These are phyloP conservation scores for Acer saccharum DNA, from an alignment of 345 rosid genomes.

Conservation along the genomic window DNA sequence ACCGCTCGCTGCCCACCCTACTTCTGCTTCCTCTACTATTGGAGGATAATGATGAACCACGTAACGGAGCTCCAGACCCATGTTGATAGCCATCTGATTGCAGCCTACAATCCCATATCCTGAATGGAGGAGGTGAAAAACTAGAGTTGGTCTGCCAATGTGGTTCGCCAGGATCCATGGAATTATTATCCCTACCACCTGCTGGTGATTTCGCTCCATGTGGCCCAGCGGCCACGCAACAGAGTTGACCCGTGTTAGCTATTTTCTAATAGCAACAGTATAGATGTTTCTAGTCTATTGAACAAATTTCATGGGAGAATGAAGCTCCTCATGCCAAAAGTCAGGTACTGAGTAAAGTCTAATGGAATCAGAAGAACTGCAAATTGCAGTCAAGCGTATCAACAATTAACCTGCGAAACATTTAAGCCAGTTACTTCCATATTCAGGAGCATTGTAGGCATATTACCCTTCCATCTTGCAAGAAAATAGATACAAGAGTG, in stretches of 20 bases:
- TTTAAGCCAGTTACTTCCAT: slow-evolving; percentile 15
- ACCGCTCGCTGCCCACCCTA: slow-evolving; percentile 47
- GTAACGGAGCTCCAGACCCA: slow-evolving; percentile 40
- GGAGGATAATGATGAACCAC: slow-evolving; percentile 46
- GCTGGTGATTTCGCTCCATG: slow-evolving; percentile 59
- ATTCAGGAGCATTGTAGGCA: slow-evolving; percentile 8
- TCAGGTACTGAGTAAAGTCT: slow-evolving; percentile 12
- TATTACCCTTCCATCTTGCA: slow-evolving; percentile 8
- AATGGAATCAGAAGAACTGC: not conserved
- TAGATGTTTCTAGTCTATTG: slow-evolving; percentile 20
- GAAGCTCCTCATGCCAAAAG: slow-evolving; percentile 20
- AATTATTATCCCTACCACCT: slow-evolving; percentile 40
- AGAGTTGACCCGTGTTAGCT: slow-evolving; percentile 93
- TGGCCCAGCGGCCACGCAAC: slow-evolving; percentile 99
- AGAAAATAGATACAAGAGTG: not conserved
- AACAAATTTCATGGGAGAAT: slow-evolving; percentile 14
- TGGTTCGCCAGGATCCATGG: slow-evolving; percentile 46
- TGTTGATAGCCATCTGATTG: slow-evolving; percentile 51
- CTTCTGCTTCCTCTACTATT: slow-evolving; percentile 51
- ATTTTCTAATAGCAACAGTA: slow-evolving; percentile 46
- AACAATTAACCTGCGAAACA: slow-evolving; percentile 15
- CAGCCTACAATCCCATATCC: slow-evolving; percentile 65
- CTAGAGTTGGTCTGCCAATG: slow-evolving; percentile 82
- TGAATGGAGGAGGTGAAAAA: slow-evolving; percentile 71
- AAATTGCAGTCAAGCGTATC: not conserved